Percentiles rank a stretch among this genome's conserved stretches.
These are phyloP conservation scores for Penicillium glabrum DNA, from an alignment of 2,329 filamentous ascomycete species.

Conservation along the genomic window DNA sequence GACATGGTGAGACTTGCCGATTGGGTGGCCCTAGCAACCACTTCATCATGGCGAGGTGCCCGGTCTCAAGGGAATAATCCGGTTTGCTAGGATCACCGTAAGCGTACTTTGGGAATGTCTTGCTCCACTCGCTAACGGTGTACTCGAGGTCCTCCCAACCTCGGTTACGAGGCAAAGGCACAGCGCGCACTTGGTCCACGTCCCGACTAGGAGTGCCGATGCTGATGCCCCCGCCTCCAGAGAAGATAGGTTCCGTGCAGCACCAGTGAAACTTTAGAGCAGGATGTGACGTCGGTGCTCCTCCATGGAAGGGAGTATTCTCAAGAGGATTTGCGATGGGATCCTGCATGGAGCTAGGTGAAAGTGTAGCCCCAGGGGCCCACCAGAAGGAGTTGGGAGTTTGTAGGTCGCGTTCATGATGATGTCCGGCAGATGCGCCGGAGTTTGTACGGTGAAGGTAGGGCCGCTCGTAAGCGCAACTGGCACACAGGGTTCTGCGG, in stretches of 20 bases:
- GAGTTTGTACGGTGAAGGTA: slow-evolving; percentile 38
- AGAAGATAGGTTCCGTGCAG: slow-evolving; percentile 60
- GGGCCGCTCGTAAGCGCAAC: slow-evolving; percentile 58
- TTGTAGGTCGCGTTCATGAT: slow-evolving; percentile 2
- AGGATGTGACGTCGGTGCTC: slow-evolving; percentile 41
- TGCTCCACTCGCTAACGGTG: slow-evolving; percentile 42
- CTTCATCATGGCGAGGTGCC: slow-evolving; percentile 45
- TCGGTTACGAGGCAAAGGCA: slow-evolving; percentile 54
- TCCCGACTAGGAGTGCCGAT: slow-evolving; percentile 55
- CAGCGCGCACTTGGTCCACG: slow-evolving; percentile 57
- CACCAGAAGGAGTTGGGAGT: slow-evolving; percentile 54
- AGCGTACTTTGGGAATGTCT: slow-evolving; percentile 40
- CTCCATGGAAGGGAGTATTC: slow-evolving; percentile 32
- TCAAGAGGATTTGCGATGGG: slow-evolving; percentile 32
- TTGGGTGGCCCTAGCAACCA: slow-evolving; percentile 51
- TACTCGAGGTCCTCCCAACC: slow-evolving; percentile 59
- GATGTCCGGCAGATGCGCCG: slow-evolving; percentile 6
- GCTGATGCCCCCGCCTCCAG: slow-evolving; percentile 59
- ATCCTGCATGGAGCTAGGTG: slow-evolving; percentile 61
- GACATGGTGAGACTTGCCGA: slow-evolving; percentile 49
- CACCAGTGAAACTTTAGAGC: slow-evolving; percentile 60
- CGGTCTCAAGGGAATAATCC: slow-evolving; percentile 41
- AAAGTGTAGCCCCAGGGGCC: slow-evolving; percentile 56
- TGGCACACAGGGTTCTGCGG: slow-evolving; percentile 60
- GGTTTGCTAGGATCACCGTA: slow-evolving; percentile 41